phyloP scores from a whole-genome alignment of 1,284 basidiomycete species.

The Sanghuangporus weigelae region DNA sequence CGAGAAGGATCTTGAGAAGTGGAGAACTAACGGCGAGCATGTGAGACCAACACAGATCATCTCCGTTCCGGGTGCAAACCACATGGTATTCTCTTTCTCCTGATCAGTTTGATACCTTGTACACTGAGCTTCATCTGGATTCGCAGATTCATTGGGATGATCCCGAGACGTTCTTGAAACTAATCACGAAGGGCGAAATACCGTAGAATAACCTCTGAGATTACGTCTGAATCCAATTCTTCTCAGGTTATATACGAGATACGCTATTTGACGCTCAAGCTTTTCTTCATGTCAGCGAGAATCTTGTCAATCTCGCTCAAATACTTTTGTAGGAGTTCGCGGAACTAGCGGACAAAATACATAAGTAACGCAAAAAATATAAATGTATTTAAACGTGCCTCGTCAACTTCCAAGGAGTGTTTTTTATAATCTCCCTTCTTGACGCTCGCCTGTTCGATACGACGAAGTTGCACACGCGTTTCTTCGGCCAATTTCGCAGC shows the following conservation, averaged over 20 bases:
- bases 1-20: slow-evolving; percentile 17
- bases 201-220: too few species aligned
- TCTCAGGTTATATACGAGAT: neutral
- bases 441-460: slow-evolving; percentile 54
- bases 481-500: slow-evolving; percentile 66
- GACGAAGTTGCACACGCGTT: slow-evolving; percentile 66
- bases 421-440: slow-evolving; percentile 68
- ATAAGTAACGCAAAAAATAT: neutral
- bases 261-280: slow-evolving; percentile 30
- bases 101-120: neutral
- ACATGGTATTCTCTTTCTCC: slow-evolving; percentile 20
- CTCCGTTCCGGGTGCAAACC: slow-evolving; percentile 23
- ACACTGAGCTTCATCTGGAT: neutral
- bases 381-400: slow-evolving; percentile 38
- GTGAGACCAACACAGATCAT: slow-evolving; percentile 19
- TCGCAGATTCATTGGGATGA: slow-evolving; percentile 13
- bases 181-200: neutral
- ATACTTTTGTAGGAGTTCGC: slow-evolving; percentile 59
- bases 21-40: slow-evolving; percentile 11
- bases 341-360: slow-evolving; percentile 46
- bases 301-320: slow-evolving; percentile 61
- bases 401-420: slow-evolving; percentile 57
- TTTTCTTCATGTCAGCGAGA: slow-evolving; percentile 58
- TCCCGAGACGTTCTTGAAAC: neutral
- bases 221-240: too few species aligned